Evolutionary conservation across 352 stramenopile species (phyloP).

Genomic region (Pythium plurisporium): DNA sequence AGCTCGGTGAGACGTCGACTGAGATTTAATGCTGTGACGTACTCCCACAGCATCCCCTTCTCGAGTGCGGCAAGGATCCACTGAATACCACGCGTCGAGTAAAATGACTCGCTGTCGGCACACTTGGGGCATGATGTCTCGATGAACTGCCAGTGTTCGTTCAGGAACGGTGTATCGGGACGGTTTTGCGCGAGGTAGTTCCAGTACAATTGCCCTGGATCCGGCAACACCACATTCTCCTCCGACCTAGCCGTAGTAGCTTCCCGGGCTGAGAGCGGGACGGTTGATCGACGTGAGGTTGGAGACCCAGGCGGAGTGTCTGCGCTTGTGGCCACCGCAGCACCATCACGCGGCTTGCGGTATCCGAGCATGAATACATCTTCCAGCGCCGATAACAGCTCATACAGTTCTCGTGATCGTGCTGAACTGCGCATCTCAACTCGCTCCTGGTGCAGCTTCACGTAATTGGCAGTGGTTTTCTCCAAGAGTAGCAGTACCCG

Average conservation of each 20-base stretch:
- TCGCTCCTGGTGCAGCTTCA: slow-evolving; percentile 53
- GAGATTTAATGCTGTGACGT: slow-evolving; percentile 47
- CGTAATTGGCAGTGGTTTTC: slow-evolving; percentile 51
- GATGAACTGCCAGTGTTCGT: slow-evolving; percentile 63
- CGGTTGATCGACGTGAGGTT: background rate
- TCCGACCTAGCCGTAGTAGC: background rate
- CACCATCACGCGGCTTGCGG: slow-evolving; percentile 14
- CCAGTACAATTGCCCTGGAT: slow-evolving; percentile 55
- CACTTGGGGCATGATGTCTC: slow-evolving; percentile 44
- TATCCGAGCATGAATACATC: slow-evolving; percentile 68
- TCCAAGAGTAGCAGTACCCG: slow-evolving; percentile 52
- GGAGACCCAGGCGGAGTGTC: slow-evolving; percentile 12
- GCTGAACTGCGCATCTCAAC: slow-evolving; percentile 63
- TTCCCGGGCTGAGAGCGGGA: background rate
- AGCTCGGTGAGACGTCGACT: slow-evolving; percentile 35
- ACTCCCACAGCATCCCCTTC: slow-evolving; percentile 48
- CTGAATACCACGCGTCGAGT: slow-evolving; percentile 67
- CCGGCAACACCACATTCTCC: background rate
- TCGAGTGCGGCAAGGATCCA: slow-evolving; percentile 69
- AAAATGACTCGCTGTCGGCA: slow-evolving; percentile 49
- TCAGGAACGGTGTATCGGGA: slow-evolving; percentile 39
- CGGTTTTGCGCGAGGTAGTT: slow-evolving; percentile 58
- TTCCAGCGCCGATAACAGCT: slow-evolving; percentile 65
- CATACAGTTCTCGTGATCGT: slow-evolving; percentile 60
- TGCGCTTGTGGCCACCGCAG: background rate